A percentile compares a stretch with the other conserved stretches of the same genome.
Evolutionary conservation across 73 alveolate species (phyloP).

Genomic region (Paramecium biaurelia): DNA sequence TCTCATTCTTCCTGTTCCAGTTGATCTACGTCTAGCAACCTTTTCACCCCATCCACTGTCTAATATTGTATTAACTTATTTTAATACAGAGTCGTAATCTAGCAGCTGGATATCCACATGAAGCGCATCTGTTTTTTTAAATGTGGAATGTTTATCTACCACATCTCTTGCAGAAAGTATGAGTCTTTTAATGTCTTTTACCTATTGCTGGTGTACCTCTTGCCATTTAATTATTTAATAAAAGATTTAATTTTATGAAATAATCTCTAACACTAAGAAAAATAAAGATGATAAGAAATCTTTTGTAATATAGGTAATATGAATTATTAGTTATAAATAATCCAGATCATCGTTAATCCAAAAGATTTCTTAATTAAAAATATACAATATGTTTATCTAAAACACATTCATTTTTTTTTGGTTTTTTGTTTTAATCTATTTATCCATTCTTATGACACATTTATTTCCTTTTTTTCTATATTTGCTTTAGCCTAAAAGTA

Average conservation of each 20-base stretch:
- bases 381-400: slow-evolving; percentile 24
- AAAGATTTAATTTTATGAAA: slow-evolving; percentile 46
- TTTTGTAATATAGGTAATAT: neutral
- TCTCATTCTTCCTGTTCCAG: slow-evolving; percentile 90
- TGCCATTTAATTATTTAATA: slow-evolving; percentile 67
- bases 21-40: slow-evolving; percentile 76
- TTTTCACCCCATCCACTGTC: slow-evolving; percentile 81
- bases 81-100: slow-evolving; percentile 77
- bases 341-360: slow-evolving; percentile 26
- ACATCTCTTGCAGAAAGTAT: slow-evolving; percentile 83
- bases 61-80: slow-evolving; percentile 39
- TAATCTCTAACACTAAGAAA: neutral
- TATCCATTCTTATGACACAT: neutral
- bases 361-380: neutral
- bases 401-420: slow-evolving; percentile 10
- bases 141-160: slow-evolving; percentile 80
- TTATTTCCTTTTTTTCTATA: neutral
- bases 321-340: neutral
- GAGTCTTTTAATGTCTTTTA: slow-evolving; percentile 78
- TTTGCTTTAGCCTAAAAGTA: neutral
- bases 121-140: slow-evolving; percentile 77
- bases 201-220: slow-evolving; percentile 86
- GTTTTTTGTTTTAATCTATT: neutral
- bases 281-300: neutral
- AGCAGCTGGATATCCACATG: slow-evolving; percentile 77